phyloP scores from a whole-genome alignment of 192 early-diverging fungal species.

The Coemansia javaensis region DNA sequence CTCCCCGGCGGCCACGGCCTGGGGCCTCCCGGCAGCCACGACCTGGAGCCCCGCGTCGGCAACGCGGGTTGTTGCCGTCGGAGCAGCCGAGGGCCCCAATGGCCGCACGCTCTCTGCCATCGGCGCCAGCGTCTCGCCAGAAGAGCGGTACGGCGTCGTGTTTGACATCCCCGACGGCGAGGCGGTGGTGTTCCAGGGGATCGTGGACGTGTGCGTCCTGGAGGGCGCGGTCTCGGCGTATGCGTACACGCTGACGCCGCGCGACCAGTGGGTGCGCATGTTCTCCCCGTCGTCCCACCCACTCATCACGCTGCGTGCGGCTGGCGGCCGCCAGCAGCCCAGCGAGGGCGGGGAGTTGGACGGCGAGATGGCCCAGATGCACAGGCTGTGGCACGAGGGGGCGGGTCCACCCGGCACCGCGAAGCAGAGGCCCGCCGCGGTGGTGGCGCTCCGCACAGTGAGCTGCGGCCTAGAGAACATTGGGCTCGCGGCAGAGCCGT shows the following conservation, averaged over 20 bases:
- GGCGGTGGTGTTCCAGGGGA: constrained; percentile 32
- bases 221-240: constrained; percentile 21
- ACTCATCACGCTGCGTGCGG: constrained; percentile 10
- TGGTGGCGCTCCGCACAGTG: constrained; percentile 31
- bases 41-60: constrained; percentile 3
- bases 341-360: background rate
- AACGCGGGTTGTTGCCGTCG: background rate
- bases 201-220: constrained; percentile 36
- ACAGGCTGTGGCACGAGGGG: constrained; percentile 11
- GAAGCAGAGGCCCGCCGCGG: background rate
- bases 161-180: constrained; percentile 14
- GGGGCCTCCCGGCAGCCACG: constrained; percentile 2
- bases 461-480: constrained; percentile 35
- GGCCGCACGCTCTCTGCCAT: constrained; percentile 1
- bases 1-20: constrained; percentile 1
- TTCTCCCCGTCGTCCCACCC: constrained; percentile 50
- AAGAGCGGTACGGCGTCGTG: constrained; percentile 17
- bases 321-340: too few species aligned
- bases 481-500: constrained; percentile 25
- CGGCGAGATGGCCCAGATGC: constrained; percentile 7
- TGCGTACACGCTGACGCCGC: constrained; percentile 10
- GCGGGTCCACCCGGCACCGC: background rate
- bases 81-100: background rate
- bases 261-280: constrained; percentile 26
- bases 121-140: background rate